Percentiles rank a stretch among this genome's conserved stretches.
phyloP scores from a whole-genome alignment of 73 alveolate species.

The Paramecium primaurelia region DNA sequence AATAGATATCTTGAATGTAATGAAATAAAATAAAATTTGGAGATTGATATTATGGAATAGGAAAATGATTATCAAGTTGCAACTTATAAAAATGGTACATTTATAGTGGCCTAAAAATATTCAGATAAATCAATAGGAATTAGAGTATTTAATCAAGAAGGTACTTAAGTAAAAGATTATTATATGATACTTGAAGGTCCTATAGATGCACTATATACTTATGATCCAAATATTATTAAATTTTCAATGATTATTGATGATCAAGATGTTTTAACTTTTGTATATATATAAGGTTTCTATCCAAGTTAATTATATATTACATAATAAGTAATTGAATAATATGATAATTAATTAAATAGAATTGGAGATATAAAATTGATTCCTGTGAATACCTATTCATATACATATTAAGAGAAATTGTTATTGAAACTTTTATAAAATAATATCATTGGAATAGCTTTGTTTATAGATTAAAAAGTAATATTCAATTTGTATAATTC shows the following conservation, averaged over 20 bases:
- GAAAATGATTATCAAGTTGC: background rate
- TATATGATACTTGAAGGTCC: background rate
- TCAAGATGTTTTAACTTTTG: background rate
- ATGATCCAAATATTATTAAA: background rate
- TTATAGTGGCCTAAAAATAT: background rate
- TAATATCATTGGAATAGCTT: background rate
- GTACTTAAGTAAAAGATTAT: background rate
- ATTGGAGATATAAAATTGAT: background rate
- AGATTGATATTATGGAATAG: background rate
- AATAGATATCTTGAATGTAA: background rate
- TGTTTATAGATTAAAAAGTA: background rate
- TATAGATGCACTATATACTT: background rate
- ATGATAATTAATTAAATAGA: background rate
- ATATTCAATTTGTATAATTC: background rate
- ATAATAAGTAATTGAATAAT: background rate
- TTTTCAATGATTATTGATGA: background rate
- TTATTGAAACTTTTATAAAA: background rate
- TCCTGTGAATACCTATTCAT: background rate
- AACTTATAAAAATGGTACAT: background rate
- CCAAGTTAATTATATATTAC: no score
- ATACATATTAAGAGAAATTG: background rate
- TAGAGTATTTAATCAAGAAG: background rate
- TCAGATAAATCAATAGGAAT: background rate
- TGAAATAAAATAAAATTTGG: background rate
- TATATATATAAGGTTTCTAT: background rate